Conservation (phyloP, 805 yeast species). For the Cyberlindnera galapagoensis region DNA sequence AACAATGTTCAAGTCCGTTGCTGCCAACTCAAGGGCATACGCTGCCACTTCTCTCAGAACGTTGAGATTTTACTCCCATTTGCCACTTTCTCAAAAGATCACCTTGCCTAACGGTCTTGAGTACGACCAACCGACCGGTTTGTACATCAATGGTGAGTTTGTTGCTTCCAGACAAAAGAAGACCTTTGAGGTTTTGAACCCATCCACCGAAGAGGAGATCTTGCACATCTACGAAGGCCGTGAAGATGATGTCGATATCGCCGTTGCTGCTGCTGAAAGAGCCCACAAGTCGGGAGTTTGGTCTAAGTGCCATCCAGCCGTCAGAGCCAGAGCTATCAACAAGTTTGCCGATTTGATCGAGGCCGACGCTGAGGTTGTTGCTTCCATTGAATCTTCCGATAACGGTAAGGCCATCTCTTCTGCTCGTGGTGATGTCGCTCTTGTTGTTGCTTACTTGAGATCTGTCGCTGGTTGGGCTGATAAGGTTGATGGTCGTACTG, state of each 20-base stretch:
- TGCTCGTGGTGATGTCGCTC: constrained; percentile 70
- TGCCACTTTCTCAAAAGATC: constrained; percentile 41
- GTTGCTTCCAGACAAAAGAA: constrained; percentile 51
- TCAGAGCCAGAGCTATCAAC: constrained; percentile 54
- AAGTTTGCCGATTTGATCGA: constrained; percentile 78
- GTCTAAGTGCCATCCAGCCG: constrained; percentile 63
- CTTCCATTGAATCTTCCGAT: constrained; percentile 79
- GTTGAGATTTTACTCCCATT: constrained; percentile 9
- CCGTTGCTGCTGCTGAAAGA: constrained; percentile 73
- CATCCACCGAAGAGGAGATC: constrained; percentile 66
- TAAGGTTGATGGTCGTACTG: constrained; percentile 68
- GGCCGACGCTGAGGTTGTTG: constrained; percentile 60
- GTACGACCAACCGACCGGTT: constrained; percentile 73
- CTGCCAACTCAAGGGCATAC: too few species aligned
- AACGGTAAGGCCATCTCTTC: constrained; percentile 78
- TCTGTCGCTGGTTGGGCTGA: constrained; percentile 92
- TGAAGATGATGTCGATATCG: constrained; percentile 70
- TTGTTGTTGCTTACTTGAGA: constrained; percentile 64
- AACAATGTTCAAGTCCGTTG: too few species aligned
- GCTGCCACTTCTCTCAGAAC: too few species aligned
- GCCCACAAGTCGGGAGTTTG: constrained; percentile 75
- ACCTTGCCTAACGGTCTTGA: constrained; percentile 64
- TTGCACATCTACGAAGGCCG: constrained; percentile 68
- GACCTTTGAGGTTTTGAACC: constrained; percentile 58
- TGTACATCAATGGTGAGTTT: constrained; percentile 71